Evolutionary conservation across 116 monocot genomes (phyloP).

Genomic region (Dioscorea cayenensis): DNA sequence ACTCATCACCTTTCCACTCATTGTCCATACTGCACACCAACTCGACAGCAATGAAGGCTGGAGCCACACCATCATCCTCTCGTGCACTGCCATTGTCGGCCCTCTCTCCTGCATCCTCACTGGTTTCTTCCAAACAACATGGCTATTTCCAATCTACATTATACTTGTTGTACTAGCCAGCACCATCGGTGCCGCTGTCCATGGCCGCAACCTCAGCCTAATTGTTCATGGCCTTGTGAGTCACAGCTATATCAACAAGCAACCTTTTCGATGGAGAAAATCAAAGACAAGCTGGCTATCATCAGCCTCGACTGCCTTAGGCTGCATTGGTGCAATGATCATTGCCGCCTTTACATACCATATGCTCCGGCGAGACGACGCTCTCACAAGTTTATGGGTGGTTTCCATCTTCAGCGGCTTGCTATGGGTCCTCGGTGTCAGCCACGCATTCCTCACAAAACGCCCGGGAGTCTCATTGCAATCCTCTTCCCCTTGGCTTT

Average conservation of each 20-base stretch:
- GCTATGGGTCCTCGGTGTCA: slow-evolving; percentile 34
- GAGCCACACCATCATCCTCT: slow-evolving; percentile 15
- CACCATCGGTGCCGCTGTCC: slow-evolving; percentile 21
- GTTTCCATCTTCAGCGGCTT: slow-evolving; percentile 60
- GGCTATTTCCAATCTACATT: slow-evolving; percentile 48
- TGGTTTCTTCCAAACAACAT: slow-evolving; percentile 40
- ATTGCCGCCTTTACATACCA: slow-evolving; percentile 49
- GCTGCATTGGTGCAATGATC: slow-evolving; percentile 29
- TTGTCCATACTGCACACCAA: slow-evolving; percentile 16
- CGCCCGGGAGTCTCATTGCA: neutral
- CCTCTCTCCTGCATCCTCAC: slow-evolving; percentile 42
- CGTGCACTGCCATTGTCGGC: slow-evolving; percentile 17
- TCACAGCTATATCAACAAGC: too few species aligned
- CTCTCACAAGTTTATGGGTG: slow-evolving; percentile 50
- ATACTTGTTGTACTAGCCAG: slow-evolving; percentile 9
- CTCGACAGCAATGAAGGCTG: slow-evolving; percentile 39
- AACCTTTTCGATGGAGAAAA: neutral
- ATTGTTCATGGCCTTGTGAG: slow-evolving; percentile 6
- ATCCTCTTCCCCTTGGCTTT: neutral
- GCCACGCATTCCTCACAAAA: slow-evolving; percentile 21
- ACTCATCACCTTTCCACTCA: slow-evolving; percentile 17
- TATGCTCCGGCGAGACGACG: slow-evolving; percentile 46
- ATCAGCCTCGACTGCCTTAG: slow-evolving; percentile 20
- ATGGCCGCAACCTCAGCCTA: slow-evolving; percentile 30
- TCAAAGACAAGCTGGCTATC: slow-evolving; percentile 11